Evolutionary conservation across 2,329 filamentous ascomycete genomes (phyloP).

Genomic region (Verticillium zaregamsianum): DNA sequence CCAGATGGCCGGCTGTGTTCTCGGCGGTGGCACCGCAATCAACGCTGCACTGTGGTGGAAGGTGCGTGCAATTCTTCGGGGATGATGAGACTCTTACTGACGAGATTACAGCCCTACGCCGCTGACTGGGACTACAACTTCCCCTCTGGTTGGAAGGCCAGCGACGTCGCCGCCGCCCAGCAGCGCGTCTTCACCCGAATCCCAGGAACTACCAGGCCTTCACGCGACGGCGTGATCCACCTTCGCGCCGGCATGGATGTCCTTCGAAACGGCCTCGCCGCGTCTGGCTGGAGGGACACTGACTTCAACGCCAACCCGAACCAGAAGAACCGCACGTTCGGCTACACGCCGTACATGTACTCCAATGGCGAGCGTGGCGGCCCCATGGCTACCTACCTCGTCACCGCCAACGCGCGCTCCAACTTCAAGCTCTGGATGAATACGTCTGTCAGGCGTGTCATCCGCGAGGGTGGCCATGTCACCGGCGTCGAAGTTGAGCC

Average conservation of each 20-base stretch:
- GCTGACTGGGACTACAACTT: slow-evolving; percentile 70
- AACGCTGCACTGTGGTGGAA: slow-evolving; percentile 69
- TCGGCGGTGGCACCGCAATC: slow-evolving; percentile 63
- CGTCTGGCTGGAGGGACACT: slow-evolving; percentile 59
- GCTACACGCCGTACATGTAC: slow-evolving; percentile 65
- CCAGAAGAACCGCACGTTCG: slow-evolving; percentile 62
- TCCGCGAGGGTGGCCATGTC: slow-evolving; percentile 57
- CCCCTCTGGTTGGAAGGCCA: slow-evolving; percentile 65
- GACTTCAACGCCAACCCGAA: slow-evolving; percentile 55
- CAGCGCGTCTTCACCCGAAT: slow-evolving; percentile 64
- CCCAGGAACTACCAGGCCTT: slow-evolving; percentile 63
- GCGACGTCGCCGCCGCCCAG: slow-evolving; percentile 56
- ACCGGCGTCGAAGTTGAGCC: slow-evolving; percentile 67
- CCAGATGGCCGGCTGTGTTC: slow-evolving; percentile 67
- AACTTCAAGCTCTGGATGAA: slow-evolving; percentile 67
- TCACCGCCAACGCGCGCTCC: slow-evolving; percentile 49
- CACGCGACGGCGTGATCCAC: slow-evolving; percentile 62
- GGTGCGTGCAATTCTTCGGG: slow-evolving; percentile 23
- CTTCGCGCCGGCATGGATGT: slow-evolving; percentile 63
- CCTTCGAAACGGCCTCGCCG: slow-evolving; percentile 53
- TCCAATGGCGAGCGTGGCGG: slow-evolving; percentile 62
- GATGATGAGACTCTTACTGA: not conserved
- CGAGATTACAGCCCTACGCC: slow-evolving; percentile 42
- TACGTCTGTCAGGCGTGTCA: slow-evolving; percentile 62
- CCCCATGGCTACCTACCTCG: slow-evolving; percentile 68